Evolutionary conservation across 768 basidiomycete species (phyloP).

Genomic region (Coprinellus micaceus): DNA sequence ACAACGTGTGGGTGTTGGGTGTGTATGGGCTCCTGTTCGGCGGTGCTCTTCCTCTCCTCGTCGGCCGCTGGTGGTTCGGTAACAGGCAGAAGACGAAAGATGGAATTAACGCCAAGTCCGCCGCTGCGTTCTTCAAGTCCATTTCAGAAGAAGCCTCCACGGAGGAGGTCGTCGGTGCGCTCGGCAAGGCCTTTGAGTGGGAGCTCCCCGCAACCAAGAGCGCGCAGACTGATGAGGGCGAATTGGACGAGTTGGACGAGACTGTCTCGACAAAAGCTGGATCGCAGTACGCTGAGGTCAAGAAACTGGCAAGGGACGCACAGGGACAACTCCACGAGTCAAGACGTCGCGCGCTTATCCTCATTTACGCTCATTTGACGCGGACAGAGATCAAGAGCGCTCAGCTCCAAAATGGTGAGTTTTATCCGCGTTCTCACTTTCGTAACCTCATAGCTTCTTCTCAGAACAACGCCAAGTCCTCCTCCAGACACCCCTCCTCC

Average conservation of each 20-base stretch:
- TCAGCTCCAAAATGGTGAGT: constrained; percentile 53
- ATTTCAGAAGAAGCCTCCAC: constrained; percentile 78
- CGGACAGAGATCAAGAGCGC: constrained; percentile 54
- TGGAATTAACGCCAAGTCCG: constrained; percentile 76
- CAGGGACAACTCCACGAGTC: constrained; percentile 35
- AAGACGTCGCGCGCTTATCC: constrained; percentile 56
- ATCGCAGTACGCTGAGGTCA: constrained; percentile 52
- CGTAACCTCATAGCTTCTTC: no score
- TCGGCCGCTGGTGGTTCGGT: constrained; percentile 81
- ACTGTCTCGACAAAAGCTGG: constrained; percentile 47
- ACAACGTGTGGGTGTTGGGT: constrained; percentile 88
- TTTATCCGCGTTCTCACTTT: no score
- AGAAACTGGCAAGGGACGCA: constrained; percentile 35
- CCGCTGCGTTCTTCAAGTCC: constrained; percentile 83
- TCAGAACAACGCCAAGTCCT: constrained; percentile 70
- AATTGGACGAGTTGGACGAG: constrained; percentile 49
- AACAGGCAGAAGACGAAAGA: constrained; percentile 88
- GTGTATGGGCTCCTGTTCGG: constrained; percentile 88
- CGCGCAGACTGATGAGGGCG: constrained; percentile 23
- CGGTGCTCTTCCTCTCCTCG: constrained; percentile 77
- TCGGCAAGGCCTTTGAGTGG: constrained; percentile 64
- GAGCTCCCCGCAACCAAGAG: constrained; percentile 39
- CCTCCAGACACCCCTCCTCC: constrained; percentile 65
- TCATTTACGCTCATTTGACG: constrained; percentile 84
- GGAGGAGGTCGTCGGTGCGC: constrained; percentile 64